phyloP scores from a whole-genome alignment of 1,284 basidiomycete genomes.

The Papiliotrema fonsecae region DNA sequence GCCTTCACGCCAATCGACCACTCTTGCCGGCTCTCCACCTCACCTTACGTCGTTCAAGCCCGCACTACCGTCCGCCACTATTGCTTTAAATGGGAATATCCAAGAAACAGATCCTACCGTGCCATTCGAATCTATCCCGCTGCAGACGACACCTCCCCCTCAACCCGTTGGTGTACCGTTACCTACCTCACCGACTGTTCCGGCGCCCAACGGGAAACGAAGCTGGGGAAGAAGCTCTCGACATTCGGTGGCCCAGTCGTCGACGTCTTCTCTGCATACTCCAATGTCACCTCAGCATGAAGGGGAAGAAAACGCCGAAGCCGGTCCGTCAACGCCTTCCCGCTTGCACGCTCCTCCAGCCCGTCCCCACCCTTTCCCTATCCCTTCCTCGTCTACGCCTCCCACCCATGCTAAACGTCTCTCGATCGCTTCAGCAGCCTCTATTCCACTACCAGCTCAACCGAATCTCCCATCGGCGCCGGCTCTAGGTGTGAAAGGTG shows the following conservation, averaged over 20 bases:
- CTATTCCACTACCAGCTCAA: neutral
- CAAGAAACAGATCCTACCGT: constrained; percentile 15
- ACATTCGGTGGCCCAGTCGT: neutral
- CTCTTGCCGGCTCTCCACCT: neutral
- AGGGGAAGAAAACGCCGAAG: neutral
- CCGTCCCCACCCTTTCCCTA: constrained; percentile 40
- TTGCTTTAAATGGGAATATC: constrained; percentile 8
- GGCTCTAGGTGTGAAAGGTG: constrained; percentile 33
- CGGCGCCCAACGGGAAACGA: constrained; percentile 6
- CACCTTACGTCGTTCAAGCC: constrained; percentile 11
- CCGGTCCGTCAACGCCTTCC: constrained; percentile 17
- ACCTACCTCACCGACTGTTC: constrained; percentile 15
- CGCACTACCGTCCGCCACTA: constrained; percentile 7
- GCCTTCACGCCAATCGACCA: neutral
- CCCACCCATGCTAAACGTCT: constrained; percentile 1
- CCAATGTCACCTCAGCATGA: neutral
- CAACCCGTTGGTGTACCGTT: constrained; percentile 10
- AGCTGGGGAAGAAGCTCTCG: constrained; percentile 8
- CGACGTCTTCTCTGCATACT: neutral
- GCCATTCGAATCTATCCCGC: constrained; percentile 38
- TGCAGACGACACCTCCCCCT: constrained; percentile 22
- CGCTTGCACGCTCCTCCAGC: constrained; percentile 37
- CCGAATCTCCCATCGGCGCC: constrained; percentile 3
- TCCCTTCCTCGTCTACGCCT: constrained; percentile 19
- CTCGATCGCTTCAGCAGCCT: constrained; percentile 10